A percentile compares a stretch with the other conserved stretches of the same genome.
Evolutionary conservation across 2,329 filamentous ascomycete species (phyloP).

Genomic region (Aspergillus ibericus): DNA sequence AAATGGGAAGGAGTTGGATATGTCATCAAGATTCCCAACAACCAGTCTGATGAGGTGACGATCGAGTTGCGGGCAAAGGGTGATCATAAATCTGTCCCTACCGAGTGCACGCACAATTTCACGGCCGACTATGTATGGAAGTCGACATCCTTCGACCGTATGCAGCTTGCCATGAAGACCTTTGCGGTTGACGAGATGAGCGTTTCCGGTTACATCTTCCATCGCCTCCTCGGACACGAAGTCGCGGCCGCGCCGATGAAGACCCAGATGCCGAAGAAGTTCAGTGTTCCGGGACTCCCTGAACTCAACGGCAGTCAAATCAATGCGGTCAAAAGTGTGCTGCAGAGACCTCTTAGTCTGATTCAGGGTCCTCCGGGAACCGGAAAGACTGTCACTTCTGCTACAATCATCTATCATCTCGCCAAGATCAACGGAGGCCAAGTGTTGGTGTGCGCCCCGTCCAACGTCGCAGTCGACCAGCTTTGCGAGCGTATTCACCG

Average conservation of each 20-base stretch:
- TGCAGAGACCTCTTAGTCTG: slow-evolving; percentile 89
- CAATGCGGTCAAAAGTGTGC: slow-evolving; percentile 89
- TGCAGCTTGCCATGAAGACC: slow-evolving; percentile 99
- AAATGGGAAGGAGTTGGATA: slow-evolving; percentile 98
- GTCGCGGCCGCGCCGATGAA: slow-evolving; percentile 95
- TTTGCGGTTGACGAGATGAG: slow-evolving; percentile 98
- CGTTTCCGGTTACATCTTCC: slow-evolving; percentile 97
- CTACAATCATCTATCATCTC: slow-evolving; percentile 96
- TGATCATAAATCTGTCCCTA: slow-evolving; percentile 93
- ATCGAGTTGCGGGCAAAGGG: slow-evolving; percentile 92
- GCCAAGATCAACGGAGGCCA: slow-evolving; percentile 94
- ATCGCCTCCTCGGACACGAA: slow-evolving; percentile 91
- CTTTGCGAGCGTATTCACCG: slow-evolving; percentile 94
- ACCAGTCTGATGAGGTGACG: slow-evolving; percentile 95
- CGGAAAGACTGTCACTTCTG: slow-evolving; percentile 97
- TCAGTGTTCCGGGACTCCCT: slow-evolving; percentile 88
- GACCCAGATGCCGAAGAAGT: slow-evolving; percentile 92
- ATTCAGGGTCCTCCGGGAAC: slow-evolving; percentile 97
- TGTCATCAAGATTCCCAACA: slow-evolving; percentile 99
- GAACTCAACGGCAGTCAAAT: slow-evolving; percentile 96
- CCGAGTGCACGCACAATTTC: slow-evolving; percentile 96
- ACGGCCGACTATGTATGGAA: slow-evolving; percentile 99
- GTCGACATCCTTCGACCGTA: slow-evolving; percentile 96
- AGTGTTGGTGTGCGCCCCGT: slow-evolving; percentile 93
- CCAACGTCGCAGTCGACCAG: slow-evolving; percentile 97